A percentile compares a stretch with the other conserved stretches of the same genome.
These are phyloP conservation scores for Entophlyctis helioformis DNA, from an alignment of 192 early-diverging fungal species.

Conservation along the genomic window DNA sequence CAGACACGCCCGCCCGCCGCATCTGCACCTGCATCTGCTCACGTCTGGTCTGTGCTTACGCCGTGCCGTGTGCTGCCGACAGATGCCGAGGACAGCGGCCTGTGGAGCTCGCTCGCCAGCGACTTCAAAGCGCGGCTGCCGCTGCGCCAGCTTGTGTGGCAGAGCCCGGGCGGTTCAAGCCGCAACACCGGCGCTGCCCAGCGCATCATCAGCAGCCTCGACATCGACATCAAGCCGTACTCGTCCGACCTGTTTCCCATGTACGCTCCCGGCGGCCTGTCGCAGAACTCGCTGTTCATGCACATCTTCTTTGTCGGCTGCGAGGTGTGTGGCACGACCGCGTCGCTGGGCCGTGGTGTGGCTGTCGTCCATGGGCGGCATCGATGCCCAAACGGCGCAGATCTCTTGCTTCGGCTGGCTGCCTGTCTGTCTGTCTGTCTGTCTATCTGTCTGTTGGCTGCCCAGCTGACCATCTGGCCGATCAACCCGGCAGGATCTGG, in stretches of 20 bases:
- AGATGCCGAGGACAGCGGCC: constrained; percentile 10
- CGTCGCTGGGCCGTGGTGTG: background rate
- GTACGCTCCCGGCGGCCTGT: constrained; percentile 16
- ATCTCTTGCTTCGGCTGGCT: background rate
- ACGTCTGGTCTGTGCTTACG: no score
- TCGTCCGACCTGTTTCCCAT: constrained; percentile 33
- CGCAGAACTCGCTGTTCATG: constrained; percentile 45
- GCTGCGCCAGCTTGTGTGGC: constrained; percentile 63
- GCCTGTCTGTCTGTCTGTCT: background rate
- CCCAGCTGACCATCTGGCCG: background rate
- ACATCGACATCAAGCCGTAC: constrained; percentile 28
- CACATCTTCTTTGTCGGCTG: constrained; percentile 72
- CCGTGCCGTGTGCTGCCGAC: no score
- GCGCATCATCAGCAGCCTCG: constrained; percentile 18
- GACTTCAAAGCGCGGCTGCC: constrained; percentile 63
- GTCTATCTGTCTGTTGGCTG: background rate
- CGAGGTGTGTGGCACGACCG: constrained; percentile 40
- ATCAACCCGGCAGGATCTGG: constrained; percentile 47
- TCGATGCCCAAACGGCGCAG: background rate
- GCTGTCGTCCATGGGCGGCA: background rate
- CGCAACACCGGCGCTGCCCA: constrained; percentile 4
- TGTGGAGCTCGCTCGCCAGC: constrained; percentile 52
- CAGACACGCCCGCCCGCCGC: no score
- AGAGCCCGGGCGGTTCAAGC: constrained; percentile 40
- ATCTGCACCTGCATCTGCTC: no score